Evolutionary conservation across 495 filamentous ascomycete species (phyloP), one percentile per base, ranked within the genome.

Genomic region (Aspergillus panamensis): DNA sequence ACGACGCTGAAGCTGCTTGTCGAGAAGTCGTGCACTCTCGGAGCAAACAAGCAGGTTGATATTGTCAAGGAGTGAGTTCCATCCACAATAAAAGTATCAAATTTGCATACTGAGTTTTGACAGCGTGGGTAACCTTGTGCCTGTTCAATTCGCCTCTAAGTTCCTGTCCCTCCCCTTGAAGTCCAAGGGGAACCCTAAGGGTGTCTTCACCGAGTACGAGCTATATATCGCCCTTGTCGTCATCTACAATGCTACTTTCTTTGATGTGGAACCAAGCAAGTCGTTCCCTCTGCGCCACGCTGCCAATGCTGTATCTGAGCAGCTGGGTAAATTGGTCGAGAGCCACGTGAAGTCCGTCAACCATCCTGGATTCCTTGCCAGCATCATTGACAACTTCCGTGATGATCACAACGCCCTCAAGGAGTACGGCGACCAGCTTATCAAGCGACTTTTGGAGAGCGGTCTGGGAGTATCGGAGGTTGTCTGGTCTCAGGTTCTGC

Each of bases 141-240:
- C 85, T 3, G 82, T 87, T 7, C 81, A 87, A 63, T 92, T 94
- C 50, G 88, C 82, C 3, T 79, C 90, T 8, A 80, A 79, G 29
- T 66, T 92, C 29, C 91, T 92, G 67, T 83, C 82, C 20, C 77
- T 96, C 2, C 87, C 90, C 0, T 73, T 96, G 58, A 88, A 89
- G 73, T 86, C 82, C 35, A 80, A 84, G 58, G 80, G 85, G 29
- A 83, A 86, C 64, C 78, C 84, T 10, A 81, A 80, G 57, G 88
- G 87, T 6, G 72, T 90, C 33, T 92, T 91, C 73, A 88, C 84
- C 8, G 87, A 89, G 62, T 82, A 92, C 37, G 89, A 94, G 71
- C 72, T 94, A 57, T 92, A 91, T 70, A 84, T 82, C 70, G 82
- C 86, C n/a, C 73, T 95, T 7, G 78, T 87, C 0, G 77, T 85